Percentiles rank a stretch among this genome's conserved stretches.
Conservation (phyloP, 1,284 basidiomycete species). For the Neolentinus lepideus region DNA sequence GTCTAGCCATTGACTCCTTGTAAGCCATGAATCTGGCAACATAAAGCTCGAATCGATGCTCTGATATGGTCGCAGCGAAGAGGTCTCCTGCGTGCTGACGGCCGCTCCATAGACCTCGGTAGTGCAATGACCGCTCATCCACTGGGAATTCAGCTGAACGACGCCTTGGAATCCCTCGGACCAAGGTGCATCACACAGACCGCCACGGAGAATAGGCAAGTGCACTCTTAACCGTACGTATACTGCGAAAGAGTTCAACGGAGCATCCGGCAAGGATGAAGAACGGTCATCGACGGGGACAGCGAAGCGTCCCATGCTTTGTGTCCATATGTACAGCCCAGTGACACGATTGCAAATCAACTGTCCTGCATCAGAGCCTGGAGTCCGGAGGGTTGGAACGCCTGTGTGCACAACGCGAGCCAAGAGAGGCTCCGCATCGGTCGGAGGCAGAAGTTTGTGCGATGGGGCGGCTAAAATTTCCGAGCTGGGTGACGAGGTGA, state of each 20-base stretch:
- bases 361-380: slow-evolving; percentile 2
- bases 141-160: slow-evolving; percentile 45
- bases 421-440: background rate
- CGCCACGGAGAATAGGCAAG: slow-evolving; percentile 38
- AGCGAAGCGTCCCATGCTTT: slow-evolving; percentile 48
- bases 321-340: slow-evolving; percentile 47
- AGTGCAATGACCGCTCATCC: slow-evolving; percentile 48
- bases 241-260: slow-evolving; percentile 19
- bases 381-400: background rate
- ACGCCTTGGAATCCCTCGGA: slow-evolving; percentile 56
- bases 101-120: slow-evolving; percentile 47
- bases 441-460: background rate
- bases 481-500: background rate
- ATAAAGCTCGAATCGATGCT: slow-evolving; percentile 12
- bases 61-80: slow-evolving; percentile 35
- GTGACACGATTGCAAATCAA: slow-evolving; percentile 19
- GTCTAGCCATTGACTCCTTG: slow-evolving; percentile 52
- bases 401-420: background rate
- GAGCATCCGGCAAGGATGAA: slow-evolving; percentile 19
- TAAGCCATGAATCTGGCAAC: slow-evolving; percentile 55
- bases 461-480: background rate
- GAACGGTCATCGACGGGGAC: slow-evolving; percentile 45
- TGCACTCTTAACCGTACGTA: slow-evolving; percentile 36
- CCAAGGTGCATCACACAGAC: slow-evolving; percentile 36
- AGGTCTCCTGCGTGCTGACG: slow-evolving; percentile 44